Base-by-base conservation (phyloP, 306 rosid genomes). In the Mimosa bimucronata region DNA sequence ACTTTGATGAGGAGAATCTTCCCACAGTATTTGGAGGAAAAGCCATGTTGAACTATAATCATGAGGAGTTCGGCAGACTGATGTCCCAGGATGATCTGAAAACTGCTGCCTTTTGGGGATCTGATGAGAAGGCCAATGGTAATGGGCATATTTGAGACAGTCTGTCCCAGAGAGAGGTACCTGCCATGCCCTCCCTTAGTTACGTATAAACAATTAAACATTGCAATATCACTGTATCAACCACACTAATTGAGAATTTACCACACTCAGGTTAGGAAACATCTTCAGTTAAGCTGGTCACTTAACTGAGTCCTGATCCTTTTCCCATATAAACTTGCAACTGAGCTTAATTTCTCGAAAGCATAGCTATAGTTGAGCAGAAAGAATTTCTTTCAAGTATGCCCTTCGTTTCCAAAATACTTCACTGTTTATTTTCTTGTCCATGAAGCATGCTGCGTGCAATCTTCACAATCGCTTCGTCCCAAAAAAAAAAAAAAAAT, bases 1-100 rank as follows among this genome's bases (percentile, higher is more conserved):
- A 86, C 68, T 92, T 91, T 48, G 97, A 95, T 4, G 94, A 88
- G 88, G 94, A 92, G 61, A 95, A 95, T 82, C 98, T 92, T 74
- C 97, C 97, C 7, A 83, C 71, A 5, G 92, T 88, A 79, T 89
- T 90, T 76, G 97, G 97, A 80, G 97, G 97, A 71, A 89, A 87
- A 79, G 93, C 97, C 80, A 73, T 60, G 30, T 62, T 92, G 85
- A 79, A 81, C 34, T 92, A 94, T 76, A 85, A 91, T 84, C 92
- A 89, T 3, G 94, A 92, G 62, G 97, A 90, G 74, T 94, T 91
- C 82, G 85, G 97, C 0, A 85, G 60, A 80, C 34, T 87, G 83
- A 94, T 94, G 98, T 44, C 69, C 71, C 91, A 85, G 66, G 98
- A 92, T 79, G 97, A 94, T 79, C 83, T 76, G 48, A 92, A 88